Conservation (phyloP, 192 early-diverging fungal genomes). For the Gamsiella multidivaricata region DNA sequence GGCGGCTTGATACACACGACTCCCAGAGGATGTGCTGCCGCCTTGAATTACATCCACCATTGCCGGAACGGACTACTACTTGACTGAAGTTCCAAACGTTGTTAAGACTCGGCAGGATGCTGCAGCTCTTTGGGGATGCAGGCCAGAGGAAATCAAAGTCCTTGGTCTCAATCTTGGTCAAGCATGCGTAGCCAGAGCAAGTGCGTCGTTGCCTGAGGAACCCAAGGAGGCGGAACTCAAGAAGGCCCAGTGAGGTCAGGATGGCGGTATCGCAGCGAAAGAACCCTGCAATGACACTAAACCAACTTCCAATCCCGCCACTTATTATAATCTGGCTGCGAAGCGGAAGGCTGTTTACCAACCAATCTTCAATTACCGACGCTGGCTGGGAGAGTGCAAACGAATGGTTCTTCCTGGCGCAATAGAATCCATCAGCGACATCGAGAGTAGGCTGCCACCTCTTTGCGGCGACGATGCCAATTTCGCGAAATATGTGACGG, state of each 20-base stretch:
- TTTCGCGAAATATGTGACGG: not conserved
- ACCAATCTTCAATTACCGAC: slow-evolving; percentile 1
- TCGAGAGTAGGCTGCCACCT: slow-evolving; percentile 2
- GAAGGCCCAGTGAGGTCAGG: not conserved
- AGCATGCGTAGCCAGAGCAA: slow-evolving; percentile 13
- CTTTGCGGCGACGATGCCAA: not conserved
- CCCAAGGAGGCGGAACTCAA: not conserved
- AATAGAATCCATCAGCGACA: slow-evolving; percentile 3
- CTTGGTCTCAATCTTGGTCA: slow-evolving; percentile 11
- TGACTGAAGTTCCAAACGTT: slow-evolving; percentile 15
- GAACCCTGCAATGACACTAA: too few species aligned
- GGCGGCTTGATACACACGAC: slow-evolving; percentile 1
- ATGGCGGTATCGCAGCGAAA: not conserved
- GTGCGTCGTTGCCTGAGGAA: not conserved
- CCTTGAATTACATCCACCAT: not conserved
- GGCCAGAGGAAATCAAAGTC: slow-evolving; percentile 8
- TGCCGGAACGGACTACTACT: slow-evolving; percentile 2
- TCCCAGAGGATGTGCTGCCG: slow-evolving; percentile 3
- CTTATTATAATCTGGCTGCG: slow-evolving; percentile 19
- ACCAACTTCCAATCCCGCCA: not conserved
- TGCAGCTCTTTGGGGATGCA: not conserved
- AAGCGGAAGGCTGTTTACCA: slow-evolving; percentile 16
- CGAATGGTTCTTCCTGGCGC: not conserved
- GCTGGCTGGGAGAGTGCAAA: slow-evolving; percentile 3
- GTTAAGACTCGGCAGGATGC: slow-evolving; percentile 14